Evolutionary conservation across 768 basidiomycete species (phyloP), one percentile per base, ranked within the genome.

Genomic region (Mycena kentingensis): DNA sequence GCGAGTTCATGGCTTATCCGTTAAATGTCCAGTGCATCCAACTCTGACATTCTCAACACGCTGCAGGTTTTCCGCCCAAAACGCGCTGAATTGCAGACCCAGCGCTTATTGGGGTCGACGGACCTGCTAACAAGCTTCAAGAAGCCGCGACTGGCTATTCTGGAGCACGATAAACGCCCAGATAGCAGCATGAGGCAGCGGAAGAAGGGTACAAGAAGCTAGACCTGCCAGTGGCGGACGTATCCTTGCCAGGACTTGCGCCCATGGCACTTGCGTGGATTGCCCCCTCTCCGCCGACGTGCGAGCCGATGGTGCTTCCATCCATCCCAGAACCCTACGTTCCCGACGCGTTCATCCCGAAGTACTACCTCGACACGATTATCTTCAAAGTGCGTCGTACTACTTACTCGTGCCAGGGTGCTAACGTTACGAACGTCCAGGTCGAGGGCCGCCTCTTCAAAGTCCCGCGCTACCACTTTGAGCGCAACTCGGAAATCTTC

Each of bases 381-480:
- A 42, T 42, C 13, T 42, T 42, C 41, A 42, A 42, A 26, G 41
- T 42, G 7, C 8, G 41, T n/a, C 25, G 12, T 12, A 19, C 8
- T 5, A 22, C 19, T 27, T 24, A 7, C 41, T 42, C 25, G 26
- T 42, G 7, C 41, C n/a, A n/a, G n/a, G n/a, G n/a, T n/a, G n/a
- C n/a, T n/a, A n/a, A n/a, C n/a, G n/a, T n/a, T n/a, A n/a, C n/a
- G n/a, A 42, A 7, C 25, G 7, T 42, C 41, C 26, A 76, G 74
- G 74, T 74, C 25, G 76, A 76, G 39, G 64, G 67, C 35, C 58
- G 57, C 12, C 50, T 73, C 21, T 77, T 75, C 65, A 71, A 72
- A 49, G 61, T 76, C 11, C 75, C 73, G 15, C 64, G 66, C 13
- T 60, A 64, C n/a, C 63, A 67, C 22, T 69, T 77, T 25, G 57